A percentile compares a stretch with the other conserved stretches of the same genome.
These are phyloP conservation scores for Cyclaneusma minus DNA, from an alignment of 2,329 filamentous ascomycete genomes.

Conservation along the genomic window DNA sequence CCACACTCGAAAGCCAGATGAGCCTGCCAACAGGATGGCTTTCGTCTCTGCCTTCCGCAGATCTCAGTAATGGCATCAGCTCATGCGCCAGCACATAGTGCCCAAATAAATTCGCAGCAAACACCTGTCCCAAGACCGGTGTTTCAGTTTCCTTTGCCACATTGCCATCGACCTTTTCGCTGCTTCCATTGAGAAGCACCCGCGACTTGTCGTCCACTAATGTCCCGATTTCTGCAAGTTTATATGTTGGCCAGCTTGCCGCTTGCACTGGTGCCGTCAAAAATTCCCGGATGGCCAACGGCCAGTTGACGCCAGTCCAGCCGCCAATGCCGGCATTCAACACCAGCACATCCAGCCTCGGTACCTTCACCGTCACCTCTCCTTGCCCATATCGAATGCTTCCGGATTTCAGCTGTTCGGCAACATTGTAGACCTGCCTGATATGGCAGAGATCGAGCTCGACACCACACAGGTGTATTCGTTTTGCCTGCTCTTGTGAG, in stretches of 20 bases:
- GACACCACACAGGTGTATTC: constrained; percentile 42
- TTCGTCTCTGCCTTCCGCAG: constrained; percentile 26
- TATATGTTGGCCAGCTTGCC: constrained; percentile 66
- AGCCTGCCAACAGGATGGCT: constrained; percentile 38
- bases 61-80: constrained; percentile 65
- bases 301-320: constrained; percentile 67
- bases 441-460: constrained; percentile 47
- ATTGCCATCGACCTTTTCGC: constrained; percentile 4
- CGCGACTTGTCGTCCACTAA: constrained; percentile 39
- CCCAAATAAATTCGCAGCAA: constrained; percentile 85
- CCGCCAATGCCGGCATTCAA: constrained; percentile 84
- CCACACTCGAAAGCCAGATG: constrained; percentile 77
- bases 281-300: constrained; percentile 29
- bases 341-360: constrained; percentile 63
- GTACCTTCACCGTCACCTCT: constrained; percentile 31
- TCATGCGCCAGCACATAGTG: constrained; percentile 83
- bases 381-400: constrained; percentile 12
- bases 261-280: constrained; percentile 49
- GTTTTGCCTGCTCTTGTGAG: constrained; percentile 22
- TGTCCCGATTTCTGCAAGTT: constrained; percentile 41
- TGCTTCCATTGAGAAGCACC: constrained; percentile 8
- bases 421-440: constrained; percentile 24
- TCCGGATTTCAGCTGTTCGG: constrained; percentile 8
- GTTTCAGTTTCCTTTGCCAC: no score
- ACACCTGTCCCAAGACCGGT: constrained; percentile 62